Evolutionary conservation across 371 early-diverging fungal species (phyloP).

Genomic region (Lichtheimia hyalospora): DNA sequence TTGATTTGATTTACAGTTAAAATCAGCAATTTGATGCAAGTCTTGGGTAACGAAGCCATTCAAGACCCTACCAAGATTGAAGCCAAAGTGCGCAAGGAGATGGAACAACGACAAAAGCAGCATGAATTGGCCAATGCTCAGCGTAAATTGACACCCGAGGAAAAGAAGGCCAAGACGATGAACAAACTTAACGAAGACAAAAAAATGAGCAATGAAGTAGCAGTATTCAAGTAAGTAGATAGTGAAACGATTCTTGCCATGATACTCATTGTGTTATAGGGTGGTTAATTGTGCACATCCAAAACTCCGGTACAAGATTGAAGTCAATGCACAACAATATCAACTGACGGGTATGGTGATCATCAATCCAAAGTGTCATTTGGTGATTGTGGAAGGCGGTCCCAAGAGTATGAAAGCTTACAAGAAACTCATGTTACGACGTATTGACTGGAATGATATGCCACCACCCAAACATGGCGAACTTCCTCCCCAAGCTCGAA

Average conservation of each 20-base stretch:
- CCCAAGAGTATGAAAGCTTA: conserved; percentile 87
- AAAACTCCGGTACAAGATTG: conserved; percentile 86
- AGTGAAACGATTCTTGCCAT: no score
- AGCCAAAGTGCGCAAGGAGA: conserved; percentile 83
- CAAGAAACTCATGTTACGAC: conserved; percentile 93
- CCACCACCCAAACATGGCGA: conserved; percentile 46
- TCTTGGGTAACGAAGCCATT: conserved; percentile 88
- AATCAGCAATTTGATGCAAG: conserved; percentile 92
- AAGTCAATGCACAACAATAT: conserved; percentile 84
- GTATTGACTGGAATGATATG: conserved; percentile 89
- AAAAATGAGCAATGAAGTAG: conserved; percentile 59
- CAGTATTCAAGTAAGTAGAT: conserved; percentile 75
- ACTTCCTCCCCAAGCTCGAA: conserved; percentile 28
- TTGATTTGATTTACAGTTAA: conserved; percentile 50
- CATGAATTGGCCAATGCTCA: conserved; percentile 83
- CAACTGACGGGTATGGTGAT: conserved; percentile 83
- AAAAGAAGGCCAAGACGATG: conserved; percentile 75
- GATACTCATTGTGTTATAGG: conserved; percentile 35
- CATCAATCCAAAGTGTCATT: conserved; percentile 65
- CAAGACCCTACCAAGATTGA: conserved; percentile 94
- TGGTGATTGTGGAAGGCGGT: conserved; percentile 95
- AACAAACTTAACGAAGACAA: conserved; percentile 77
- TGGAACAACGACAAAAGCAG: conserved; percentile 76
- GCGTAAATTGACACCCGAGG: conserved; percentile 85
- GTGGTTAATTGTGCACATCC: conserved; percentile 76